Percentiles rank a stretch among this genome's conserved stretches.
phyloP scores from a whole-genome alignment of 495 filamentous ascomycete genomes.

The Trichoderma orchidacearum region DNA sequence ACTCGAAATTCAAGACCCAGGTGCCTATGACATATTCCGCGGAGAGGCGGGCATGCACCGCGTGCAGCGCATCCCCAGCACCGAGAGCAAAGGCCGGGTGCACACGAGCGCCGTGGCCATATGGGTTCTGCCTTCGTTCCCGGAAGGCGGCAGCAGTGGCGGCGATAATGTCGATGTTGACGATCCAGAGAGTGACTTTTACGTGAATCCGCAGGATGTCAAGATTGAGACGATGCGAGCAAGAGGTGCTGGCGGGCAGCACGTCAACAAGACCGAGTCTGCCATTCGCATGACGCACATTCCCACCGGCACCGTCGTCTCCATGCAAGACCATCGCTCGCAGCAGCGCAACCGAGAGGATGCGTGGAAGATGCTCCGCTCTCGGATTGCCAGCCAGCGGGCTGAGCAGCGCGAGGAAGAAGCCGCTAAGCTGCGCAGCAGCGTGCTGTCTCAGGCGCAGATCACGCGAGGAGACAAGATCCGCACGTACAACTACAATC shows the following conservation, averaged over 20 bases:
- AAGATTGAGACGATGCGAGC: slow-evolving; percentile 82
- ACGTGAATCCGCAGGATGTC: slow-evolving; percentile 77
- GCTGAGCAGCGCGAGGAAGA: slow-evolving; percentile 80
- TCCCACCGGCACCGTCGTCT: slow-evolving; percentile 71
- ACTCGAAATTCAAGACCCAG: slow-evolving; percentile 63
- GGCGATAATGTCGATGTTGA: slow-evolving; percentile 48
- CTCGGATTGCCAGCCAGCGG: slow-evolving; percentile 64
- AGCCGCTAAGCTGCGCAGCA: slow-evolving; percentile 54
- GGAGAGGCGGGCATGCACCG: slow-evolving; percentile 89
- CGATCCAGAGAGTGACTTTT: slow-evolving; percentile 81
- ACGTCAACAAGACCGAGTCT: slow-evolving; percentile 96
- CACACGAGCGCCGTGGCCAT: slow-evolving; percentile 89
- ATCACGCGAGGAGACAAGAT: slow-evolving; percentile 89
- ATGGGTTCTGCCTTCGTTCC: slow-evolving; percentile 77
- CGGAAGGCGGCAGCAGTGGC: slow-evolving; percentile 36
- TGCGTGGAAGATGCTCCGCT: slow-evolving; percentile 75
- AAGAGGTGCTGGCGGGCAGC: slow-evolving; percentile 84
- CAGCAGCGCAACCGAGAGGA: slow-evolving; percentile 76
- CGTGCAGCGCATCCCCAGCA: slow-evolving; percentile 84
- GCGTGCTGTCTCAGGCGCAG: slow-evolving; percentile 62
- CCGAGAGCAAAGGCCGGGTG: slow-evolving; percentile 77
- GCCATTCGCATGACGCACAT: slow-evolving; percentile 88
- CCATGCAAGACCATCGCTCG: slow-evolving; percentile 86
- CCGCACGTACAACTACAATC: slow-evolving; percentile 87
- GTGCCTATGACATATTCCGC: slow-evolving; percentile 66